Evolutionary conservation across 2,329 filamentous ascomycete species (phyloP), one percentile per base, ranked within the genome.

Genomic region (Geoglossum cookeanum): DNA sequence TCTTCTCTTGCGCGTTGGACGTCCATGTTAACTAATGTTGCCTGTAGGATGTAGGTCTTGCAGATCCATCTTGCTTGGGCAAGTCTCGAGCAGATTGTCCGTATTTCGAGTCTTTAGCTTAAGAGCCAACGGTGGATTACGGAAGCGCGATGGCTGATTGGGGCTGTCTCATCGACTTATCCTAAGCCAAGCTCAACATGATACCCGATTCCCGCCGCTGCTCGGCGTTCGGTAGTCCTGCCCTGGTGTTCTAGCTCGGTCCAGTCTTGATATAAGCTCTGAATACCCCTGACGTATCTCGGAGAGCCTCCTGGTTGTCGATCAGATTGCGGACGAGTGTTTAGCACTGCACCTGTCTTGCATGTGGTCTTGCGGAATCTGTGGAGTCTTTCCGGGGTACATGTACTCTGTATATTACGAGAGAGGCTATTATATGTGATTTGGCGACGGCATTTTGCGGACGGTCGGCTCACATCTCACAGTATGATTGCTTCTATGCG

Each of bases 401-500:
- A 15, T 9, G 22, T 22, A 22, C 22, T 22, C 39, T 42, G 13
- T 42, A 45, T 22, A 45, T 22, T 13, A 45, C 17, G 6, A 22
- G 42, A 45, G 4, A 17, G 42, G 9, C 2, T 17, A 22, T 22
- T 5, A 22, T 22, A 6, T 22, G 4, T 45, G 9, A 45, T 22
- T 45, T 45, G n/a, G 42, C 42, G 42, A 45, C n/a, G 15, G n/a
- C 3, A 22, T 45, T 45, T 45, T 44, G 42, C 17, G 42, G 42
- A 45, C 22, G n/a, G 6, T 42, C 29, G 15, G 30, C 13, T 55
- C 33, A n/a, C 35, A 37, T 55, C 17, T 47, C 6, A 11, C 32
- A 84, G 81, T 87, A 89, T 68, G 87, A 91, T 72, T 94, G 87
- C 73, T 97, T 97, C 74, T 97, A 97, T 68, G 90, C 90, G 27